Conservation (phyloP, 2,329 filamentous ascomycete genomes). For the Fusarium papillatum region DNA sequence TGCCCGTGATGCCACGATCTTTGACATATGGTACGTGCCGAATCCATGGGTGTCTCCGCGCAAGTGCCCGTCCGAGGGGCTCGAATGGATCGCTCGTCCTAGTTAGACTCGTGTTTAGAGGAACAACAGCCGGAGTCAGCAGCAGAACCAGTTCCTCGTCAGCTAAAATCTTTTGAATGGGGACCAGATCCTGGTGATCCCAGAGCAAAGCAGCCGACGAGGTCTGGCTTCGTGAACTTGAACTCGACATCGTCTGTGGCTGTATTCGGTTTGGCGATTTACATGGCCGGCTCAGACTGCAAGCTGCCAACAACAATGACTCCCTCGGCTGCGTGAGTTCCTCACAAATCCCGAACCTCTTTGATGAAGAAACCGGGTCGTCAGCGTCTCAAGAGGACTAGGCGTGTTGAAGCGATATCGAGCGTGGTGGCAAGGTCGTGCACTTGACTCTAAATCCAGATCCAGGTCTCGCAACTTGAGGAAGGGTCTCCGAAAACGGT, state of each 20-base stretch:
- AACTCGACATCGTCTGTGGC: slow-evolving; percentile 38
- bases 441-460: slow-evolving; percentile 1
- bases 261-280: slow-evolving; percentile 32
- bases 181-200: slow-evolving; percentile 61
- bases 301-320: slow-evolving; percentile 14
- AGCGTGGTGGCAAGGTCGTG: slow-evolving; percentile 7
- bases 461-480: slow-evolving; percentile 3
- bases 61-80: slow-evolving; percentile 74
- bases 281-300: slow-evolving; percentile 34
- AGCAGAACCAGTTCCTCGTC: slow-evolving; percentile 71
- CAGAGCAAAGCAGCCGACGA: slow-evolving; percentile 50
- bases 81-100: slow-evolving; percentile 78
- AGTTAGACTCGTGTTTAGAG: slow-evolving; percentile 54
- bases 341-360: slow-evolving; percentile 30
- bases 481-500: slow-evolving; percentile 10
- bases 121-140: slow-evolving; percentile 69
- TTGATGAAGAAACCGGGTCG: slow-evolving; percentile 26
- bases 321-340: slow-evolving; percentile 25
- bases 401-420: slow-evolving; percentile 13
- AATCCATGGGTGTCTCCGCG: slow-evolving; percentile 70
- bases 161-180: slow-evolving; percentile 59
- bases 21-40: slow-evolving; percentile 81
- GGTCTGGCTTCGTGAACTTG: slow-evolving; percentile 20
- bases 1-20: slow-evolving; percentile 71
- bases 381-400: background rate